Percentiles rank a stretch among this genome's conserved stretches.
Evolutionary conservation across 2,329 filamentous ascomycete species (phyloP).

Genomic region (Mariannaea sp.): DNA sequence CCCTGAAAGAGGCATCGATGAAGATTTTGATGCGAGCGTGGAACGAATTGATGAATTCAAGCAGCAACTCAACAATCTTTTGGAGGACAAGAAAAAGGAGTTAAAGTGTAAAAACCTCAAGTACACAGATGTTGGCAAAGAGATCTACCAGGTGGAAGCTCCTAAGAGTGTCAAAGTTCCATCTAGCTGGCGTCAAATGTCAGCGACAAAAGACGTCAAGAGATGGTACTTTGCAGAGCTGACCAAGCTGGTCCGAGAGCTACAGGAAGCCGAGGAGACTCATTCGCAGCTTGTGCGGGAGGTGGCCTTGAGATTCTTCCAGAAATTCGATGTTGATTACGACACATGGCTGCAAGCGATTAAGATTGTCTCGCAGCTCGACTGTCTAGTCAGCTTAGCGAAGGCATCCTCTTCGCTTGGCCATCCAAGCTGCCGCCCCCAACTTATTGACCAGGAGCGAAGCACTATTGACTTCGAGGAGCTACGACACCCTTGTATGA

Average conservation of each 20-base stretch:
- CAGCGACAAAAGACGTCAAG: conserved; percentile 85
- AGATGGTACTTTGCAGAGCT: conserved; percentile 92
- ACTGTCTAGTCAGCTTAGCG: conserved; percentile 91
- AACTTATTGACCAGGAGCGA: conserved; percentile 83
- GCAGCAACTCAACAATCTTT: conserved; percentile 69
- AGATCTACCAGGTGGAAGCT: conserved; percentile 94
- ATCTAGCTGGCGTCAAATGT: conserved; percentile 93
- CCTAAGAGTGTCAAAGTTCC: conserved; percentile 86
- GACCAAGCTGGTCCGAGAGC: conserved; percentile 77
- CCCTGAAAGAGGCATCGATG: conserved; percentile 84
- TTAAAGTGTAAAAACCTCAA: conserved; percentile 75
- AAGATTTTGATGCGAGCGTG: conserved; percentile 87
- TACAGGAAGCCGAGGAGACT: conserved; percentile 93
- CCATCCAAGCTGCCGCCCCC: conserved; percentile 83
- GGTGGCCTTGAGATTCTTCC: conserved; percentile 80
- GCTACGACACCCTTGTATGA: conserved; percentile 92
- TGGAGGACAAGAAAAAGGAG: conserved; percentile 73
- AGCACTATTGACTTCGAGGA: conserved; percentile 91
- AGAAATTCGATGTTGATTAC: conserved; percentile 87
- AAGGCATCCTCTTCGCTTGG: conserved; percentile 85
- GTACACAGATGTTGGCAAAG: conserved; percentile 88
- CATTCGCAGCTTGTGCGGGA: conserved; percentile 91
- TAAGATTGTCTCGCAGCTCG: conserved; percentile 86
- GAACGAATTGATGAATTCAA: conserved; percentile 78
- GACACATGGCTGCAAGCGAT: conserved; percentile 86